These are phyloP conservation scores for Sonneratia caseolaris DNA, from an alignment of 345 rosid species.

Conservation along the genomic window DNA sequence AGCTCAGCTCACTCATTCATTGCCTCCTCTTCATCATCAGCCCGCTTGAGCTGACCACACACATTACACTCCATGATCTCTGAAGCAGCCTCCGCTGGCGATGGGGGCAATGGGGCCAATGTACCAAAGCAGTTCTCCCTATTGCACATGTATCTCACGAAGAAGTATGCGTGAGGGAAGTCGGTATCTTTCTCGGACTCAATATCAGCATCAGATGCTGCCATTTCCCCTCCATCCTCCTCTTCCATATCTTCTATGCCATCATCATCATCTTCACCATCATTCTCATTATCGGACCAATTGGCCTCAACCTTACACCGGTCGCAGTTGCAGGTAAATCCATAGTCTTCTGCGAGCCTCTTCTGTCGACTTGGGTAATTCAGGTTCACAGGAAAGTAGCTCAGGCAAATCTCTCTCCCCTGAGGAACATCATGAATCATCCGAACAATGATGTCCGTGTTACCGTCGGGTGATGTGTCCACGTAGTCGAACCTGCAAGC, in stretches of 20 bases:
- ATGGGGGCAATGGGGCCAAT: conserved; percentile 59
- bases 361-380: conserved; percentile 44
- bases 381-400: conserved; percentile 85
- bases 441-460: conserved; percentile 60
- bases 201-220: conserved; percentile 8
- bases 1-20: conserved; percentile 13
- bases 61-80: conserved; percentile 71
- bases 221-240: conserved; percentile 29
- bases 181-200: conserved; percentile 19
- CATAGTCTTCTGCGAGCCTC: conserved; percentile 64
- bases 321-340: conserved; percentile 68
- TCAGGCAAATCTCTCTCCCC: conserved; percentile 83
- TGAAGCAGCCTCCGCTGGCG: conserved; percentile 18
- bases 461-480: conserved; percentile 30
- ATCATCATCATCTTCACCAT: conserved; percentile 21
- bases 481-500: conserved; percentile 86
- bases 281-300: conserved; percentile 66
- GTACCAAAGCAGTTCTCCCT: conserved; percentile 67
- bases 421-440: conserved; percentile 76
- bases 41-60: conserved; percentile 59
- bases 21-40: conserved; percentile 16
- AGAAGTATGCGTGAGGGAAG: conserved; percentile 87
- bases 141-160: conserved; percentile 62
- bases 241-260: conserved; percentile 29
- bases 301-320: conserved; percentile 81